Evolutionary conservation across 768 basidiomycete species (phyloP).

Genomic region (Lactarius vividus): DNA sequence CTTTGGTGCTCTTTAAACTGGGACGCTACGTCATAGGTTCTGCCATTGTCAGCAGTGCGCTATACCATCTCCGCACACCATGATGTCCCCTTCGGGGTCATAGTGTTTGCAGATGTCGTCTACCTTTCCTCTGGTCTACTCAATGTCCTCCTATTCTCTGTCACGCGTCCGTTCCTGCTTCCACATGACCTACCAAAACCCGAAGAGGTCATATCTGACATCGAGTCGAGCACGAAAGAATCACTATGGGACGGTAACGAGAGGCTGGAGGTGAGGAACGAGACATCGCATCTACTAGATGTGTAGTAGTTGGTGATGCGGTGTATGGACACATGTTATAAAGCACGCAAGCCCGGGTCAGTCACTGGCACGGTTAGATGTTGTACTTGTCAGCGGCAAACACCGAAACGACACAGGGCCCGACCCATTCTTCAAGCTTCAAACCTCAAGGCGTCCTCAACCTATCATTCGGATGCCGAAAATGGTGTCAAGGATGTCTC

Average conservation of each 20-base stretch:
- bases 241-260: background rate
- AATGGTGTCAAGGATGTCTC: too few species aligned
- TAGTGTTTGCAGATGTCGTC: slow-evolving; percentile 39
- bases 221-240: slow-evolving; percentile 22
- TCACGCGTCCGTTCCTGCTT: slow-evolving; percentile 40
- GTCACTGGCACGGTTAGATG: too few species aligned
- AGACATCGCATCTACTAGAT: background rate
- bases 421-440: too few species aligned
- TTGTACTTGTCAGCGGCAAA: slow-evolving; percentile 21
- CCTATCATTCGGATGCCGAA: too few species aligned
- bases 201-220: background rate
- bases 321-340: background rate
- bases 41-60: slow-evolving; percentile 43
- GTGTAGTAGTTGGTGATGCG: background rate
- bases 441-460: too few species aligned
- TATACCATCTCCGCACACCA: slow-evolving; percentile 37
- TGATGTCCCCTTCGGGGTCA: slow-evolving; percentile 37
- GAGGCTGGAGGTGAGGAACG: background rate
- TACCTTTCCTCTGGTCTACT: slow-evolving; percentile 45
- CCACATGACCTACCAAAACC: slow-evolving; percentile 26
- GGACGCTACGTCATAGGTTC: slow-evolving; percentile 25
- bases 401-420: slow-evolving; percentile 24
- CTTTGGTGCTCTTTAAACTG: background rate
- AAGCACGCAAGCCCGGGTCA: background rate
- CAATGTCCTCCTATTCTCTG: slow-evolving; percentile 40